A percentile compares a stretch with the other conserved stretches of the same genome.
Conservation (phyloP, 139 green algal genomes). For the Chlamydomonas sp. region DNA sequence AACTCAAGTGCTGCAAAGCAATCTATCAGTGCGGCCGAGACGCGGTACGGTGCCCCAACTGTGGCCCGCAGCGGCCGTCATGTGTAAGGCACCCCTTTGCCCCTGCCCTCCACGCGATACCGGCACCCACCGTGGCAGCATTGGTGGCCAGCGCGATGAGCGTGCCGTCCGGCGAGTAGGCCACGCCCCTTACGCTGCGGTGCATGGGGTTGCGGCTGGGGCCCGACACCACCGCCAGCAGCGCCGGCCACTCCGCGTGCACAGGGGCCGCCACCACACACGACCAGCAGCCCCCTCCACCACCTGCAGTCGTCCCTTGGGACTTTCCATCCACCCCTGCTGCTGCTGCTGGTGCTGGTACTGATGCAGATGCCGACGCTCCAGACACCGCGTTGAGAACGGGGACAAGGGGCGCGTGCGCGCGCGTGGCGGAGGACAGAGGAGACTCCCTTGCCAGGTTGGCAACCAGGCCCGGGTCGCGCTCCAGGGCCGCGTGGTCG, state of each 20-base stretch:
- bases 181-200: not conserved
- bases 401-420: not conserved
- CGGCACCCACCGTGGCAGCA: not conserved
- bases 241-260: not conserved
- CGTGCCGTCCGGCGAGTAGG: not conserved
- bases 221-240: not conserved
- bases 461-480: not conserved
- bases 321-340: not conserved
- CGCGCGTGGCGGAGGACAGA: not conserved
- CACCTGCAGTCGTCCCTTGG: not conserved
- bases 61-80: too few relatives aligned
- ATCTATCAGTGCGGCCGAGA: too few relatives aligned
- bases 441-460: conserved; percentile 21
- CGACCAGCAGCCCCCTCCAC: not conserved
- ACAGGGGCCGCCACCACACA: conserved; percentile 5
- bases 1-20: too few relatives aligned
- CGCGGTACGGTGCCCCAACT: too few relatives aligned
- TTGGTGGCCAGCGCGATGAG: not conserved
- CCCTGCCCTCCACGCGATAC: too few relatives aligned
- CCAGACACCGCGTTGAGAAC: not conserved
- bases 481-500: conserved; percentile 13
- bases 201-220: not conserved
- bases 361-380: not conserved
- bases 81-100: too few relatives aligned
- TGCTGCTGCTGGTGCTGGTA: not conserved